phyloP scores from a whole-genome alignment of 495 filamentous ascomycete genomes.

The Endocarpon pusillum region DNA sequence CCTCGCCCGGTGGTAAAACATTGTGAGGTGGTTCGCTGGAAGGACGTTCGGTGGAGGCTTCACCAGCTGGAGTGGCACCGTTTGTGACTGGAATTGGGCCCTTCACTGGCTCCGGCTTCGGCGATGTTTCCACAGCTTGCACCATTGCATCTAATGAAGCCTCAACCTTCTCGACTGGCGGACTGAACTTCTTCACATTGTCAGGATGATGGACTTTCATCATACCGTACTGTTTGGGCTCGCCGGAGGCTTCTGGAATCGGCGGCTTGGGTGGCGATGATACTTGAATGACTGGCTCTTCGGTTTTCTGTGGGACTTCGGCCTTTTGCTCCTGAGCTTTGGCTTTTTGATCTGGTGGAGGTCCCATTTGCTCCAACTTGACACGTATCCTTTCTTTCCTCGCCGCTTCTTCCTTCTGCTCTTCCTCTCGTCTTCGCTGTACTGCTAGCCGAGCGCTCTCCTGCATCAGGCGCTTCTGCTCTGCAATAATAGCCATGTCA shows the following conservation, averaged over 20 bases:
- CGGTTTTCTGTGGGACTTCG: slow-evolving; percentile 18
- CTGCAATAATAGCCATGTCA: too few species aligned
- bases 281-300: slow-evolving; percentile 9
- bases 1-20: not conserved
- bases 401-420: slow-evolving; percentile 63
- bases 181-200: slow-evolving; percentile 24
- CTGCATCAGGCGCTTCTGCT: slow-evolving; percentile 75
- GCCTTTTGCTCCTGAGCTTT: slow-evolving; percentile 13
- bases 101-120: slow-evolving; percentile 1
- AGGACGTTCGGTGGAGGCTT: slow-evolving; percentile 5
- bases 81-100: slow-evolving; percentile 11
- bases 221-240: slow-evolving; percentile 39
- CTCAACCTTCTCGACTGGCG: slow-evolving; percentile 23
- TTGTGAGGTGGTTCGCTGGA: too few species aligned
- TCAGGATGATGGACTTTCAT: slow-evolving; percentile 41
- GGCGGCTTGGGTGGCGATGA: slow-evolving; percentile 36
- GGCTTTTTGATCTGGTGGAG: slow-evolving; percentile 41
- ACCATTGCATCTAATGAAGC: too few species aligned
- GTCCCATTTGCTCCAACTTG: slow-evolving; percentile 65
- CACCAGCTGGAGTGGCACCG: slow-evolving; percentile 12
- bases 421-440: slow-evolving; percentile 63
- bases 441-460: slow-evolving; percentile 60
- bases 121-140: slow-evolving; percentile 13
- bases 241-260: slow-evolving; percentile 32
- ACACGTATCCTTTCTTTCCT: slow-evolving; percentile 65